Percentiles rank a stretch among this genome's conserved stretches.
Conservation (phyloP, 371 early-diverging fungal species). For the Haplosporangium sp. region DNA sequence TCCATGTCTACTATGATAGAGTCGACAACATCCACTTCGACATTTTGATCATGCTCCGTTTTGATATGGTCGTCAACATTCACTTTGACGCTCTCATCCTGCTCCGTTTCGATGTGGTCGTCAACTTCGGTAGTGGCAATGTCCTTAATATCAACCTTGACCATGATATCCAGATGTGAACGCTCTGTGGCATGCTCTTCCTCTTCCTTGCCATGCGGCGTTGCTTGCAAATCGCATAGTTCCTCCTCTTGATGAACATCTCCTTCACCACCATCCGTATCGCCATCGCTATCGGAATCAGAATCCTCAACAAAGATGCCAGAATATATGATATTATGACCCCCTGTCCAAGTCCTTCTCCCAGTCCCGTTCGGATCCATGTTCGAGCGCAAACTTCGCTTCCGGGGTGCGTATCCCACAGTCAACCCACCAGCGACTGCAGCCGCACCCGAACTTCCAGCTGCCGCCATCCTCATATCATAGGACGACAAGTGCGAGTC, state of each 20-base stretch:
- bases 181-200: too few relatives aligned
- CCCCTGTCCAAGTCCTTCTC: constrained; percentile 51
- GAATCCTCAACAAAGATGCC: constrained; percentile 52
- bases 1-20: neutral
- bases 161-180: too few relatives aligned
- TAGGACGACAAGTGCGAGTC: constrained; percentile 21
- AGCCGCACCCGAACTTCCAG: constrained; percentile 18
- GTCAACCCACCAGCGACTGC: constrained; percentile 33
- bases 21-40: neutral
- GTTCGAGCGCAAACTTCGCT: constrained; percentile 15
- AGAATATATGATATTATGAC: constrained; percentile 53
- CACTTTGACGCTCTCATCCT: constrained; percentile 19
- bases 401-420: constrained; percentile 34
- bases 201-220: too few relatives aligned
- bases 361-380: constrained; percentile 30
- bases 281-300: constrained; percentile 26
- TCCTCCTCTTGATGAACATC: constrained; percentile 5
- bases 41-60: neutral
- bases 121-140: too few relatives aligned
- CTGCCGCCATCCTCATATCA: constrained; percentile 33
- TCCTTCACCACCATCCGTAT: constrained; percentile 1
- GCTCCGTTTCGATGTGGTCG: neutral
- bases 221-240: neutral
- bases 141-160: too few relatives aligned
- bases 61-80: constrained; percentile 1